A percentile compares a stretch with the other conserved stretches of the same genome.
phyloP scores from a whole-genome alignment of 2,329 filamentous ascomycete genomes.

The Fusarium globosum region DNA sequence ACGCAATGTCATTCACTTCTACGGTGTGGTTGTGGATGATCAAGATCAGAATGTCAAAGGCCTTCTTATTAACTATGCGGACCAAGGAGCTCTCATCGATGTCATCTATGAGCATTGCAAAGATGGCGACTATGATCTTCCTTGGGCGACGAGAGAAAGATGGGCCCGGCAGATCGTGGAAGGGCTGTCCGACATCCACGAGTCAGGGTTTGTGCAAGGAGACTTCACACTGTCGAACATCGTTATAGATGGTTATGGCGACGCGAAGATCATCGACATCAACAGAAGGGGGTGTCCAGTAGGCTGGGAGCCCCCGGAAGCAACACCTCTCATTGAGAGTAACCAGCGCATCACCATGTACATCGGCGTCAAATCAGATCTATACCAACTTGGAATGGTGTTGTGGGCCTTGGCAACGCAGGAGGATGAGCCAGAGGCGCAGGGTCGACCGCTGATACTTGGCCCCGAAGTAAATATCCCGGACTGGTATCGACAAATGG shows the following conservation, averaged over 20 bases:
- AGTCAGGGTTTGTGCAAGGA: constrained; percentile 95
- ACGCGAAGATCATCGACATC: constrained; percentile 98
- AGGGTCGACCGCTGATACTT: constrained; percentile 75
- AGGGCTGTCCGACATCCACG: constrained; percentile 91
- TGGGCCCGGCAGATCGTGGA: constrained; percentile 94
- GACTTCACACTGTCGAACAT: constrained; percentile 98
- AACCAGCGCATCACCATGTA: constrained; percentile 95
- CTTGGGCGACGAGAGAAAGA: constrained; percentile 80
- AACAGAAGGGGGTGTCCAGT: constrained; percentile 97
- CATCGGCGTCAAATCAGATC: constrained; percentile 96
- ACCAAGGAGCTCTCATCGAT: constrained; percentile 88
- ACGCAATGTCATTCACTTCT: constrained; percentile 83
- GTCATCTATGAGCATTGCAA: constrained; percentile 83
- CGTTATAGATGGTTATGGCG: constrained; percentile 83
- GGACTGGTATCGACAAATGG: constrained; percentile 79
- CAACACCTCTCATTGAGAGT: constrained; percentile 84
- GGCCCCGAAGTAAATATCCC: constrained; percentile 73
- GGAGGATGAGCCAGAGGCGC: constrained; percentile 88
- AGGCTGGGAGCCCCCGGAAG: constrained; percentile 96
- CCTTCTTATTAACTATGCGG: constrained; percentile 87
- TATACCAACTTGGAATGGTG: constrained; percentile 97
- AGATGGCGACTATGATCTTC: constrained; percentile 63
- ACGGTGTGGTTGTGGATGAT: constrained; percentile 90
- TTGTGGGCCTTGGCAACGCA: constrained; percentile 90
- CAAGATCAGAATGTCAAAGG: constrained; percentile 87